Evolutionary conservation across 495 filamentous ascomycete genomes (phyloP).

Genomic region (Talaromyces borbonicus): DNA sequence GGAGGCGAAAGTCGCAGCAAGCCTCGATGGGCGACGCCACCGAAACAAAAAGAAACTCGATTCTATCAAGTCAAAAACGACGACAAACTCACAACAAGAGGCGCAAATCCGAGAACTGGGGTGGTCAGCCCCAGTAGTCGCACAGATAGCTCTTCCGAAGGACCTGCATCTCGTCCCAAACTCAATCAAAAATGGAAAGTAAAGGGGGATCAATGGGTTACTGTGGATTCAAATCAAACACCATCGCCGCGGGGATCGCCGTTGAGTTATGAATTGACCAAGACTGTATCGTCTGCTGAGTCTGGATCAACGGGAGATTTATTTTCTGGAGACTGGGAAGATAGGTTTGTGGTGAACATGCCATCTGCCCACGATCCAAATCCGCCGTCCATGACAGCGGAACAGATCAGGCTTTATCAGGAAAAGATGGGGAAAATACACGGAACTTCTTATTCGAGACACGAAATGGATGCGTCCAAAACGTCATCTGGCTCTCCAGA

Average conservation of each 20-base stretch:
- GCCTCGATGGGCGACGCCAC: conserved; percentile 6
- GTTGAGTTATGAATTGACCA: conserved; percentile 2
- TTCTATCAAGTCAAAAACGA: conserved; percentile 9
- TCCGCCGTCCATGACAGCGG: conserved; percentile 28
- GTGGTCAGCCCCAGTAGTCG: conserved; percentile 19
- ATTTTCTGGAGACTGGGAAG: conserved; percentile 22
- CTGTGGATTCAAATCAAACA: conserved; percentile 11
- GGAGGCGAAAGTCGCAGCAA: conserved; percentile 6
- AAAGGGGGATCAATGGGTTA: conserved; percentile 19
- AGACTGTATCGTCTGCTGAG: conserved; percentile 3
- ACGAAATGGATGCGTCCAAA: conserved; percentile 8
- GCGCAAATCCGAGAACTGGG: conserved; percentile 19
- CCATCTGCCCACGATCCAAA: conserved; percentile 36
- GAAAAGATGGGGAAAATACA: conserved; percentile 27
- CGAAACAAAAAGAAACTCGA: background rate
- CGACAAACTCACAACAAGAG: conserved; percentile 14
- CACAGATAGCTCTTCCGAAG: conserved; percentile 9
- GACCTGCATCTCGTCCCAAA: conserved; percentile 7
- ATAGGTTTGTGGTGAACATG: conserved; percentile 40
- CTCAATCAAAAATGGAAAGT: conserved; percentile 17
- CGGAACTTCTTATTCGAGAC: conserved; percentile 15
- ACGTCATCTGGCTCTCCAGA: conserved; percentile 8
- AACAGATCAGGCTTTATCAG: conserved; percentile 34
- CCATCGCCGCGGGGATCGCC: conserved; percentile 12
- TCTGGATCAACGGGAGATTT: conserved; percentile 2